Evolutionary conservation across 352 stramenopile genomes (phyloP).

Genomic region (Pythium myriotylum): DNA sequence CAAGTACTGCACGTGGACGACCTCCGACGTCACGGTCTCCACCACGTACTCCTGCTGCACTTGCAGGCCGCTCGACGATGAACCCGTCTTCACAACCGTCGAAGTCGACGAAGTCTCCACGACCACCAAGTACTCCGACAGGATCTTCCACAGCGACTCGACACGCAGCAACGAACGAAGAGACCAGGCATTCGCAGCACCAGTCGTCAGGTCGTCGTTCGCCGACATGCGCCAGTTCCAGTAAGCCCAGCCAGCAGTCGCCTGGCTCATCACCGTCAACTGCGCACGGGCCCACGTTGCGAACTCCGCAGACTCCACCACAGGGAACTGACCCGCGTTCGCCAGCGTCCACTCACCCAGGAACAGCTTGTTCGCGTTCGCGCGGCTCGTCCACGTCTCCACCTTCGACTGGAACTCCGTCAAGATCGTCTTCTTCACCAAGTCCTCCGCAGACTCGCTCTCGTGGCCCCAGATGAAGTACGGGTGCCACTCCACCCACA

Average conservation of each 20-base stretch:
- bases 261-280: conserved; percentile 10
- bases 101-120: too few relatives aligned
- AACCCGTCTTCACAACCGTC: too few relatives aligned
- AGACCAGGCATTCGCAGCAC: background rate
- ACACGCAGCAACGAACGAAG: background rate
- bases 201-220: conserved; percentile 13
- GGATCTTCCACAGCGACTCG: background rate
- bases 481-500: conserved; percentile 33
- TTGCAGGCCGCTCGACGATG: too few relatives aligned
- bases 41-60: too few relatives aligned
- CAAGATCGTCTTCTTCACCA: conserved; percentile 10
- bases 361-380: conserved; percentile 28
- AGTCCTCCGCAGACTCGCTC: conserved; percentile 8
- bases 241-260: conserved; percentile 21
- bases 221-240: conserved; percentile 29
- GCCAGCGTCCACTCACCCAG: conserved; percentile 27
- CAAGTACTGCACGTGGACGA: conserved; percentile 10
- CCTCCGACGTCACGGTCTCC: too few relatives aligned
- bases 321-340: conserved; percentile 9
- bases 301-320: background rate
- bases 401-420: conserved; percentile 15
- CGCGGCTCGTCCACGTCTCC: conserved; percentile 9
- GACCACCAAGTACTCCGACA: too few relatives aligned
- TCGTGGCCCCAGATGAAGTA: conserved; percentile 32
- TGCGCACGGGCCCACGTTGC: background rate